Base-by-base conservation (phyloP, 768 basidiomycete species). In the Mycena capillaripes region DNA sequence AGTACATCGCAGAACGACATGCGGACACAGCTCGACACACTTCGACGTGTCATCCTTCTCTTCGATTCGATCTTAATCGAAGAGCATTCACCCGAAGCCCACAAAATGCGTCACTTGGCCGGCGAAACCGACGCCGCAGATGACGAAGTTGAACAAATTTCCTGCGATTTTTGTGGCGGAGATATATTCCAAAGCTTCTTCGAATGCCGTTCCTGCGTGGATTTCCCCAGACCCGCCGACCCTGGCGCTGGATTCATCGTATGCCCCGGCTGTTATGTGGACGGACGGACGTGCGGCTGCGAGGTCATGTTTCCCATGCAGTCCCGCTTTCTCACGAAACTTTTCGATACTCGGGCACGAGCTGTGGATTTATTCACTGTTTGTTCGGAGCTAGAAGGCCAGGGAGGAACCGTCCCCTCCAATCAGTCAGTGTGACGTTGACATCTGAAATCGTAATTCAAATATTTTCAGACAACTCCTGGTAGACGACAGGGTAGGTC, bases 181-280 rank as follows among this genome's bases (percentile, higher is more conserved):
- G 95, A 96, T 76, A 88, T 96, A 70, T 96, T 95, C 74, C 91
- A 94, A 73, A 91, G 92, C 71, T 95, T 91, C 78, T 93, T 96
- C 72, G 91, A 93, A 78, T 96, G 95, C 77, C 77, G 78, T 2
- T 69, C 74, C 0, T 93, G 93, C 75, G 80, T 82, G 12, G 67
- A 72, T 7, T 57, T 52, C 46, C 5, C 40, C 29, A 62, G 53
- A 70, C 55, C 36, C 11, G 55, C 57, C 7, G 76, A 69, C 21
- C 75, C 76, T 14, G 87, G 87, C 1, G 85, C 86, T 70, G 87
- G 86, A 16, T 82, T 89, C 67, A 79, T 87, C 23, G 80, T 95
- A 8, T 96, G 95, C 79, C 82, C 93, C 0, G 84, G 84, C 14
- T 96, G 95, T 80, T 96, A 92, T 76, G 87, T 87, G 6, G 95